Base-by-base conservation (phyloP, 768 basidiomycete species). In the Megacollybia marginata region DNA sequence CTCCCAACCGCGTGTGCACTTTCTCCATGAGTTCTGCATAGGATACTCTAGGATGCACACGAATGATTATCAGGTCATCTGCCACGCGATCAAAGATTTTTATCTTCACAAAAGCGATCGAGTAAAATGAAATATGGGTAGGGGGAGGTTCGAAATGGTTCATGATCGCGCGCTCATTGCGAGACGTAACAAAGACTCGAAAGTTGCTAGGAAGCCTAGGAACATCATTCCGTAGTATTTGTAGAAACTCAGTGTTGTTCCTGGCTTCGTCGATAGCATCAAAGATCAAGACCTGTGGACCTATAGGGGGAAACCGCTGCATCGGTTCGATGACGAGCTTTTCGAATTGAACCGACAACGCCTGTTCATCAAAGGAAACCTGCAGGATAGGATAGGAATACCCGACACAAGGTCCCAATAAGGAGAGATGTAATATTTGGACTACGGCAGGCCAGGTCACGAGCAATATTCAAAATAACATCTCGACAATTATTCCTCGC, bases 31-130 rank as follows among this genome's bases (percentile, higher is more conserved):
- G 73, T 60, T 95, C 92, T 9, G 67, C 71, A 59, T 89, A 85
- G 8, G 88, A 82, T 36, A 98, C 93, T 47, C 78, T 80, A 19
- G 96, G 96, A 62, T 95, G 93, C 28, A 98, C 95, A 12, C 96
- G 84, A 49, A 98, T 96, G 4, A 96, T 96, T 54, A 98, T 92
- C 48, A 98, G 71, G 65, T 99, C 96, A 62, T 98, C 94, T 20
- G 92, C 85, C 49, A 85, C 75, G 34, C 89, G 81, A 68, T 96
- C 90, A 64, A 96, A 96, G 42, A 99, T 92, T 70, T 99, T 99
- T 70, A 99, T 96, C 71, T 98, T 99, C 56, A 98, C 78, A 67
- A 93, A 98, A 19, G 94, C 38, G 5, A 40, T 40, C 15, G 38
- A 40, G 18, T 40, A 8, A 18, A 15, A 3, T 18, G 15, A 2